Evolutionary conservation across 2,329 filamentous ascomycete genomes (phyloP).

Genomic region (Arthrobotrys sinensis): DNA sequence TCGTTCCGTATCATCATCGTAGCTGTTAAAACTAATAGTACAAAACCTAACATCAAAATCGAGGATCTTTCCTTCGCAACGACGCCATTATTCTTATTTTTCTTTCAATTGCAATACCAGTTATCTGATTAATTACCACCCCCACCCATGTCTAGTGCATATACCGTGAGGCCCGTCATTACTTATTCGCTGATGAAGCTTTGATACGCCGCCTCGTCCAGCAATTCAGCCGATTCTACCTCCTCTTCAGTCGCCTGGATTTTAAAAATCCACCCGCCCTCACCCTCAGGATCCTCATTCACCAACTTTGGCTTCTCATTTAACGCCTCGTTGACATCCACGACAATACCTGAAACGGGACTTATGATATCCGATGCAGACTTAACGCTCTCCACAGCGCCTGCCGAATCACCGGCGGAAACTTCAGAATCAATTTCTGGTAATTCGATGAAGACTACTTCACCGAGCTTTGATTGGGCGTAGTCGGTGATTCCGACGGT

Average conservation of each 20-base stretch:
- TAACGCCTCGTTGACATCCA: conserved; percentile 80
- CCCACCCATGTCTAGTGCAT: neutral
- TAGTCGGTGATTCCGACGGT: conserved; percentile 89
- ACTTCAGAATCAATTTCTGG: conserved; percentile 80
- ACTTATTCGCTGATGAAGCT: conserved; percentile 73
- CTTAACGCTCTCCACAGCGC: conserved; percentile 98
- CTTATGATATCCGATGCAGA: conserved; percentile 97
- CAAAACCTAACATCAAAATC: neutral
- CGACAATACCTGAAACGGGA: conserved; percentile 83
- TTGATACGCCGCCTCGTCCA: conserved; percentile 85
- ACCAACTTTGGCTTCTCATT: conserved; percentile 89
- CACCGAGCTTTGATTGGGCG: conserved; percentile 91
- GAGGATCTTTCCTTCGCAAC: conserved; percentile 13
- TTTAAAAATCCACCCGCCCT: conserved; percentile 93
- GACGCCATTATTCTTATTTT: conserved; percentile 15
- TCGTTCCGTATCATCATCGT: conserved; percentile 33
- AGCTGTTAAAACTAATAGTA: conserved; percentile 49
- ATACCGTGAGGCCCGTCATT: conserved; percentile 67
- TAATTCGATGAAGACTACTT: conserved; percentile 97
- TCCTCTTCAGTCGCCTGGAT: conserved; percentile 79
- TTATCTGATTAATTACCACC: neutral
- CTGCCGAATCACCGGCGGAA: conserved; percentile 84
- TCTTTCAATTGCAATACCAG: neutral
- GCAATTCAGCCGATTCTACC: conserved; percentile 78
- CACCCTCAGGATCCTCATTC: conserved; percentile 89